Evolutionary conservation across 192 early-diverging fungal species (phyloP).

Genomic region (Lobosporangium transversale): DNA sequence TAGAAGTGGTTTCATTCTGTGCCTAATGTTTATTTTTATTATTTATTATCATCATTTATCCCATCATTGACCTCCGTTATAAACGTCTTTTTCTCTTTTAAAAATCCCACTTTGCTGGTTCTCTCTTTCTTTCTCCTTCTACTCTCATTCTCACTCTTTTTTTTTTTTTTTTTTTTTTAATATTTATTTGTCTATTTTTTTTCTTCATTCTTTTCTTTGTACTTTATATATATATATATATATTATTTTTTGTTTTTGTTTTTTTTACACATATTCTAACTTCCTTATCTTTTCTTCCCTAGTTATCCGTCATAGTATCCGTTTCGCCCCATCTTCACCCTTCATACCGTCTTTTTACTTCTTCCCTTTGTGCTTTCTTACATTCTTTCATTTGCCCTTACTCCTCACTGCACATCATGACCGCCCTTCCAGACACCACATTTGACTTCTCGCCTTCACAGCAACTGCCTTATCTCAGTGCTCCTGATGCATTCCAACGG

Average conservation of each 20-base stretch:
- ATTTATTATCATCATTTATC: not conserved
- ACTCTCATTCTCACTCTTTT: not conserved
- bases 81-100: not conserved
- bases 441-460: conserved; percentile 33
- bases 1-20: too few species aligned
- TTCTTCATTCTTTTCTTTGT: not conserved
- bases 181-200: not conserved
- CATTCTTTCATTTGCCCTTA: not conserved
- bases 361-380: not conserved
- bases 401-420: conserved; percentile 9
- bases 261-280: not conserved
- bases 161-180: not conserved
- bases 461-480: conserved; percentile 24
- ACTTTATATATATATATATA: not conserved
- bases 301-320: not conserved
- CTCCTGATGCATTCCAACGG: conserved; percentile 20
- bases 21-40: too few species aligned
- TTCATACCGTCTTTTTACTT: not conserved
- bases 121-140: not conserved
- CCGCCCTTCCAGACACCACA: conserved; percentile 23
- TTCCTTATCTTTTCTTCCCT: not conserved
- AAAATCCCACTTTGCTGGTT: not conserved
- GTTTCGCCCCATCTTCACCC: not conserved
- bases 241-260: not conserved
- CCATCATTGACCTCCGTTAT: not conserved